Conservation (phyloP, 2,329 filamentous ascomycete species). For the Gnomoniopsis sp. region DNA sequence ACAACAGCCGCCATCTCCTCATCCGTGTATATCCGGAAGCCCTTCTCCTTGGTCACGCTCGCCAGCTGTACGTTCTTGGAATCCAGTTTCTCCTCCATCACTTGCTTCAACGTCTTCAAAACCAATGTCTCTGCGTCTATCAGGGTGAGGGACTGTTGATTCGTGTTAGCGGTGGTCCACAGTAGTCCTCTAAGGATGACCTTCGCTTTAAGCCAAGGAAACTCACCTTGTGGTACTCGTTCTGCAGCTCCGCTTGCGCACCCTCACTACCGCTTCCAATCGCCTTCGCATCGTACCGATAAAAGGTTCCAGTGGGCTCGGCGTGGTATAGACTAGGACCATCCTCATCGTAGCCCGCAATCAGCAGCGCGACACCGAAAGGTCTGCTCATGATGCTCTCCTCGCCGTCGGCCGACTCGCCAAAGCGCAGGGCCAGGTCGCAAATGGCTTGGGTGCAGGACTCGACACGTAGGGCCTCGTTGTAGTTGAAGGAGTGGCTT, state of each 20-base stretch:
- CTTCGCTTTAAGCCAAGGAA: not conserved
- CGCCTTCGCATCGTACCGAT: slow-evolving; percentile 97
- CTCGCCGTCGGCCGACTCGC: slow-evolving; percentile 94
- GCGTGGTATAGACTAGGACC: slow-evolving; percentile 96
- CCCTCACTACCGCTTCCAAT: slow-evolving; percentile 97
- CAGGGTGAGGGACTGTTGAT: slow-evolving; percentile 73
- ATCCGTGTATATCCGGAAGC: slow-evolving; percentile 97
- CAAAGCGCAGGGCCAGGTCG: slow-evolving; percentile 91
- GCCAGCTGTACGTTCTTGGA: slow-evolving; percentile 98
- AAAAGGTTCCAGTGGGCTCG: slow-evolving; percentile 96
- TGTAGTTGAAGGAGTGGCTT: slow-evolving; percentile 97
- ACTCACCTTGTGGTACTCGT: slow-evolving; percentile 88
- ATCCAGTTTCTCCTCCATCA: slow-evolving; percentile 99
- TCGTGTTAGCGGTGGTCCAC: not conserved
- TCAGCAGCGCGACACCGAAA: slow-evolving; percentile 93
- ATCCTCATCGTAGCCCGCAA: slow-evolving; percentile 96
- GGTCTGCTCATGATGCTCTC: slow-evolving; percentile 98
- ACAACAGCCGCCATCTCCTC: slow-evolving; percentile 96
- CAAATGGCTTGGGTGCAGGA: slow-evolving; percentile 99
- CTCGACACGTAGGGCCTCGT: slow-evolving; percentile 90
- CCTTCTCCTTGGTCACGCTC: slow-evolving; percentile 95
- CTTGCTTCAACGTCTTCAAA: slow-evolving; percentile 97
- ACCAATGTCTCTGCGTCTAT: slow-evolving; percentile 91
- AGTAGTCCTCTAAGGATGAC: not conserved
- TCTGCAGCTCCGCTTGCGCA: slow-evolving; percentile 95